Evolutionary conservation across 2,329 filamentous ascomycete genomes (phyloP).

Genomic region (Saccharata proteae): DNA sequence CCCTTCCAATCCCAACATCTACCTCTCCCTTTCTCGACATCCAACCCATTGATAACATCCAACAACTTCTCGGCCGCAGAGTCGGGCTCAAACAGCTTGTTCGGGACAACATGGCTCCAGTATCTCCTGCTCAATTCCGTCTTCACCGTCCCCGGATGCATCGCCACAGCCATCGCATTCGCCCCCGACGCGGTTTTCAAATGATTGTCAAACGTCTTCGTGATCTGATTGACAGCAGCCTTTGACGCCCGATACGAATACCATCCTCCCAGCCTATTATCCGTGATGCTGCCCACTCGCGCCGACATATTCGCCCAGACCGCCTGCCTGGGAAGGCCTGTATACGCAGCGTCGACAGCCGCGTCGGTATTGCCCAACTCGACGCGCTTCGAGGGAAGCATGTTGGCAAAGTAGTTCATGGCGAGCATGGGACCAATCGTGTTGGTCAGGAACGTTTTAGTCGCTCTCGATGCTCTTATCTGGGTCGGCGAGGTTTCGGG

Average conservation of each 20-base stretch:
- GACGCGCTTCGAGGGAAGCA: constrained; percentile 50
- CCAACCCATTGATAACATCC: constrained; percentile 40
- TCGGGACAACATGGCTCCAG: constrained; percentile 50
- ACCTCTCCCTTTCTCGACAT: constrained; percentile 43
- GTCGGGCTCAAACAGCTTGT: constrained; percentile 55
- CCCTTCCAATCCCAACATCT: constrained; percentile 29
- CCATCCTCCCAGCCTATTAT: constrained; percentile 68
- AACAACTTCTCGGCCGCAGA: constrained; percentile 54
- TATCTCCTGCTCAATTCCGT: constrained; percentile 62
- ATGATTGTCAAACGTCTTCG: constrained; percentile 60
- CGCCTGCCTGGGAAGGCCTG: constrained; percentile 37
- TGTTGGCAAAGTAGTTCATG: constrained; percentile 60
- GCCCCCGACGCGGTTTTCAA: constrained; percentile 45
- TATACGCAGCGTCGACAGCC: too few species aligned
- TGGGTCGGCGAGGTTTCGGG: constrained; percentile 60
- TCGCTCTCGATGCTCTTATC: constrained; percentile 47
- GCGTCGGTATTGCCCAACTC: constrained; percentile 9
- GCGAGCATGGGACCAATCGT: constrained; percentile 62
- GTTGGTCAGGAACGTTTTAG: constrained; percentile 64
- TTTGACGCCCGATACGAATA: constrained; percentile 71
- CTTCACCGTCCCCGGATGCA: constrained; percentile 73
- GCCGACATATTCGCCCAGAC: constrained; percentile 67
- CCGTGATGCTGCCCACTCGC: constrained; percentile 60
- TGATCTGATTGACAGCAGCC: constrained; percentile 58
- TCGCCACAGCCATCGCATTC: constrained; percentile 53